phyloP scores from a whole-genome alignment of 2,329 filamentous ascomycete genomes.

The Hyphodiscus sp. region DNA sequence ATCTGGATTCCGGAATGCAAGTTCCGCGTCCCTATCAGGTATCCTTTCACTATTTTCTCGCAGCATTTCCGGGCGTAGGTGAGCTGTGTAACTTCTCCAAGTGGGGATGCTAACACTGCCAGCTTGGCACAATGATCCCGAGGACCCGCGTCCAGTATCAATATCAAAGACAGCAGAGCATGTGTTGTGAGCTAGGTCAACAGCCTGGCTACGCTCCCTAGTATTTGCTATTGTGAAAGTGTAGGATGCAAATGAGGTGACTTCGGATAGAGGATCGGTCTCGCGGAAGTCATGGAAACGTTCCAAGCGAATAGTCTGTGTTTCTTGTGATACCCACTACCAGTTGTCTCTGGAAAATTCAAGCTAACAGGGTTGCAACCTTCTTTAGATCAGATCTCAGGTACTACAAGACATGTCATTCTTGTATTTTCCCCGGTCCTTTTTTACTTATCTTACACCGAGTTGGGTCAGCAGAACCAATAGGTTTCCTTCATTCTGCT shows the following conservation, averaged over 20 bases:
- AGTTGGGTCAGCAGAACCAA: background rate
- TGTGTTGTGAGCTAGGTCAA: background rate
- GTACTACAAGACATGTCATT: conserved; percentile 18
- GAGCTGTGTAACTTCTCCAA: too few relatives aligned
- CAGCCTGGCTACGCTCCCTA: background rate
- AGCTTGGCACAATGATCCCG: too few relatives aligned
- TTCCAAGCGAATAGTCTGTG: background rate
- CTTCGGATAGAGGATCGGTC: background rate
- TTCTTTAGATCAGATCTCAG: conserved; percentile 1
- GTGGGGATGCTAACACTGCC: too few relatives aligned
- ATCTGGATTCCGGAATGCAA: background rate
- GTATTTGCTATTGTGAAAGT: background rate
- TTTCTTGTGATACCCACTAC: background rate
- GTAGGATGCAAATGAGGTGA: background rate
- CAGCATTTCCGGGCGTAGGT: background rate
- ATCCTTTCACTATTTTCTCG: background rate
- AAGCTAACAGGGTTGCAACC: background rate
- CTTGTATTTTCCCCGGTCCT: background rate
- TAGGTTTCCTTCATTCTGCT: background rate
- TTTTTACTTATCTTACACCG: background rate
- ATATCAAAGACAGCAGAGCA: background rate
- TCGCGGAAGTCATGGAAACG: background rate
- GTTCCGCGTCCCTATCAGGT: background rate
- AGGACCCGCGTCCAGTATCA: background rate
- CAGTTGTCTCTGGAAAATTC: background rate